A percentile compares a stretch with the other conserved stretches of the same genome.
These are phyloP conservation scores for Cicer arietinum DNA, from an alignment of 306 rosid genomes.

Conservation along the genomic window DNA sequence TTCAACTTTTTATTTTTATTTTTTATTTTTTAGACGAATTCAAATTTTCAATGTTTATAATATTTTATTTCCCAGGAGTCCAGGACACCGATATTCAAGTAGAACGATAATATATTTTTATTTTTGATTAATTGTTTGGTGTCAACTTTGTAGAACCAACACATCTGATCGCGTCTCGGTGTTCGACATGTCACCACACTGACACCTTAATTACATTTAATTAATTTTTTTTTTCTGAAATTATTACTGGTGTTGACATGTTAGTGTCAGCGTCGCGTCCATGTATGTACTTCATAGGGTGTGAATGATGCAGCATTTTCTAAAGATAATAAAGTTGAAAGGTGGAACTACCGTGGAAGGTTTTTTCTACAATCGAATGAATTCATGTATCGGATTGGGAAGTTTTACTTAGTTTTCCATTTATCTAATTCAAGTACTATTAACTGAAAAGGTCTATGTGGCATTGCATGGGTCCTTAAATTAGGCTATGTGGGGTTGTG, in stretches of 20 bases:
- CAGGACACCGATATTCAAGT: slow-evolving; percentile 12
- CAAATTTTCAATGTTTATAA: slow-evolving; percentile 4
- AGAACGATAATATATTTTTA: slow-evolving; percentile 6
- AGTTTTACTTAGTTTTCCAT: slow-evolving; percentile 2
- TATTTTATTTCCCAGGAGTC: neutral
- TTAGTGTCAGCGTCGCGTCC: no score
- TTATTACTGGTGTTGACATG: no score
- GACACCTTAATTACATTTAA: no score
- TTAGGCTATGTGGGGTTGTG: slow-evolving; percentile 40
- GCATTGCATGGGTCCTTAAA: slow-evolving; percentile 33
- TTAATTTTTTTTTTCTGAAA: no score
- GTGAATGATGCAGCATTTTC: slow-evolving; percentile 27
- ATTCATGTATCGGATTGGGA: slow-evolving; percentile 40
- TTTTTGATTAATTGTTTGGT: no score
- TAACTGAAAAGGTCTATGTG: slow-evolving; percentile 26
- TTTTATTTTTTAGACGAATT: neutral
- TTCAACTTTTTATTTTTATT: slow-evolving; percentile 16
- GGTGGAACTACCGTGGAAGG: slow-evolving; percentile 34
- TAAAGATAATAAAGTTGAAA: slow-evolving; percentile 11
- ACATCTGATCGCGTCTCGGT: no score
- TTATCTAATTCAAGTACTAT: neutral
- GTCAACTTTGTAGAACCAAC: no score
- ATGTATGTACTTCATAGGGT: neutral
- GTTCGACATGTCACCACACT: no score
- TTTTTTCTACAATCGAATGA: slow-evolving; percentile 35